These are phyloP conservation scores for Wickerhamomyces sp. DNA, from an alignment of 1,139 yeast genomes.

Conservation along the genomic window DNA sequence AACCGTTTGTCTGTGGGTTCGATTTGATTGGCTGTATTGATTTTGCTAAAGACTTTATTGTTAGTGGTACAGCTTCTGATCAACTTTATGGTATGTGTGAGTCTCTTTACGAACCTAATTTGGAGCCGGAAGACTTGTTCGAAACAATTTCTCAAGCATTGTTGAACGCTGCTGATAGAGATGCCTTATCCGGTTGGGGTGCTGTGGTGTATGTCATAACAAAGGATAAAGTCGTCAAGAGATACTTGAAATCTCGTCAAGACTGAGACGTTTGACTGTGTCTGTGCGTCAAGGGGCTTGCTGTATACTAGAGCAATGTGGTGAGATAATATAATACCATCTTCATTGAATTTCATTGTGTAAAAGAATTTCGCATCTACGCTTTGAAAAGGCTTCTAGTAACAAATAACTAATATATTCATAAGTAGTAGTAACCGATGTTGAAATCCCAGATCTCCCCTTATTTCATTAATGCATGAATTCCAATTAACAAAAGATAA, in stretches of 20 bases:
- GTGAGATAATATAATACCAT: too few relatives aligned
- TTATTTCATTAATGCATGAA: conserved; percentile 6
- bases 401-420: background rate
- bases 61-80: conserved; percentile 95
- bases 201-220: conserved; percentile 91
- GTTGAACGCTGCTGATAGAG: conserved; percentile 94
- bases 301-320: too few relatives aligned
- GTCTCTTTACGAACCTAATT: conserved; percentile 86
- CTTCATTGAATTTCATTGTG: too few relatives aligned
- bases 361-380: too few relatives aligned
- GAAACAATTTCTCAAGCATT: conserved; percentile 95
- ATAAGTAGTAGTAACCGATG: conserved; percentile 25
- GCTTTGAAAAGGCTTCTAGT: too few relatives aligned
- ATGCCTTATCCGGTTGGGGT: conserved; percentile 98
- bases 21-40: conserved; percentile 97
- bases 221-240: conserved; percentile 84
- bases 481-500: conserved; percentile 13
- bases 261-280: too few relatives aligned
- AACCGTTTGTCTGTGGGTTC: conserved; percentile 93
- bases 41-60: conserved; percentile 90
- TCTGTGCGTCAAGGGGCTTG: too few relatives aligned
- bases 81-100: conserved; percentile 99
- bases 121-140: conserved; percentile 92
- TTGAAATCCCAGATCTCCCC: conserved; percentile 32
- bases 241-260: conserved; percentile 90